Conservation (phyloP, 768 basidiomycete species). For the Kwoniella bestiolae region DNA sequence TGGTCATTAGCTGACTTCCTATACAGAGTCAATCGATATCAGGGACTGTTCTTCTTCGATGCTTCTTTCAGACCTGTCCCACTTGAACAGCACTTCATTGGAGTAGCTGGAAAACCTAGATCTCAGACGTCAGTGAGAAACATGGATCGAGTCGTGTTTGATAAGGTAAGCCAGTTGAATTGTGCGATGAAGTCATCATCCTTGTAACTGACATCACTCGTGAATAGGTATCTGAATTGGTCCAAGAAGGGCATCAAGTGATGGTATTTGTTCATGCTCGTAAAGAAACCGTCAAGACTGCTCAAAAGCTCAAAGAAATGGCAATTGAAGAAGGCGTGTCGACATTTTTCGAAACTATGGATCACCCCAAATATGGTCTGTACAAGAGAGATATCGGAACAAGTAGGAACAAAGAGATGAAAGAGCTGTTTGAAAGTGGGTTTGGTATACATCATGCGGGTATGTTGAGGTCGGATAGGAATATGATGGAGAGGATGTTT, state of each 20-base stretch:
- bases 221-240: slow-evolving; percentile 73
- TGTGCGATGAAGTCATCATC: background rate
- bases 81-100: slow-evolving; percentile 95
- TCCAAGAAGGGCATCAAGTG: slow-evolving; percentile 91
- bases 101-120: slow-evolving; percentile 84
- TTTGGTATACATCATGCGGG: slow-evolving; percentile 99
- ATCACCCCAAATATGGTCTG: slow-evolving; percentile 74
- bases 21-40: slow-evolving; percentile 78
- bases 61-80: slow-evolving; percentile 95
- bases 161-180: slow-evolving; percentile 63
- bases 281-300: slow-evolving; percentile 95
- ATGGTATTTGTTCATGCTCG: slow-evolving; percentile 99
- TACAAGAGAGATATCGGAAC: slow-evolving; percentile 78
- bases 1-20: background rate
- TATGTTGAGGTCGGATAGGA: slow-evolving; percentile 91
- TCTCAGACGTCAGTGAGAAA: slow-evolving; percentile 76
- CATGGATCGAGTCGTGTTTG: slow-evolving; percentile 82
- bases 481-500: slow-evolving; percentile 93
- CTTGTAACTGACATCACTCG: background rate
- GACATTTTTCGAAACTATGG: slow-evolving; percentile 79
- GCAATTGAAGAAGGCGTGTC: slow-evolving; percentile 70
- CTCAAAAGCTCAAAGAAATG: slow-evolving; percentile 76
- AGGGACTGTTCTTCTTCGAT: slow-evolving; percentile 95
- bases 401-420: slow-evolving; percentile 95
- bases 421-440: slow-evolving; percentile 83